Conservation (phyloP, 352 stramenopile genomes). For the Globisporangium spiculum region DNA sequence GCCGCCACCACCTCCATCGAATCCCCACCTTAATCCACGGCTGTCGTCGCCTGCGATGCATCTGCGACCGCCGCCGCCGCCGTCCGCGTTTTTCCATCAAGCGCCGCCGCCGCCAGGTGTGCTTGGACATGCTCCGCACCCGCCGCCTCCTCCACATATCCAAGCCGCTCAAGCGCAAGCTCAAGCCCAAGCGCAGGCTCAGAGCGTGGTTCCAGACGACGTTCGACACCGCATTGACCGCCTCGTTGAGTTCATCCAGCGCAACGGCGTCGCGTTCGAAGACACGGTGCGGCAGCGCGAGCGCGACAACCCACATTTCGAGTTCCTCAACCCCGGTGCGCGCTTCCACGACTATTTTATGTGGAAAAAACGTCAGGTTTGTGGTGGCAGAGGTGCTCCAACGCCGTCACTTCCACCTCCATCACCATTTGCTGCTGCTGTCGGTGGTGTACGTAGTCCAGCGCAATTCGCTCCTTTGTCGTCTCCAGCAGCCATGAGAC, state of each 20-base stretch:
- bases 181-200: not conserved
- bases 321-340: slow-evolving; percentile 38
- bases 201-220: slow-evolving; percentile 26
- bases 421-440: not conserved
- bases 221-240: slow-evolving; percentile 51
- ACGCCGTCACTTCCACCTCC: not conserved
- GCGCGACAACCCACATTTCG: slow-evolving; percentile 52
- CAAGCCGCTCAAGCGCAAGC: not conserved
- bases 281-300: slow-evolving; percentile 40
- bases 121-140: not conserved
- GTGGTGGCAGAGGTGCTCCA: not conserved
- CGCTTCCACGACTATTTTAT: slow-evolving; percentile 53
- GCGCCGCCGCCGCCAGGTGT: slow-evolving; percentile 9
- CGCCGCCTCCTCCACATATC: slow-evolving; percentile 11
- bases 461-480: slow-evolving; percentile 3
- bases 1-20: not conserved
- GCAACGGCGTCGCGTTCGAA: slow-evolving; percentile 59
- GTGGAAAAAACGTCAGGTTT: slow-evolving; percentile 43
- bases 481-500: not conserved
- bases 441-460: not conserved
- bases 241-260: slow-evolving; percentile 55
- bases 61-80: slow-evolving; percentile 7
- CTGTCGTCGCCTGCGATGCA: slow-evolving; percentile 2
- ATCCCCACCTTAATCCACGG: not conserved
- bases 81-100: slow-evolving; percentile 15